Evolutionary conservation across 352 stramenopile genomes (phyloP), one percentile per base, ranked within the genome.

Genomic region (Phytopythium boreale): DNA sequence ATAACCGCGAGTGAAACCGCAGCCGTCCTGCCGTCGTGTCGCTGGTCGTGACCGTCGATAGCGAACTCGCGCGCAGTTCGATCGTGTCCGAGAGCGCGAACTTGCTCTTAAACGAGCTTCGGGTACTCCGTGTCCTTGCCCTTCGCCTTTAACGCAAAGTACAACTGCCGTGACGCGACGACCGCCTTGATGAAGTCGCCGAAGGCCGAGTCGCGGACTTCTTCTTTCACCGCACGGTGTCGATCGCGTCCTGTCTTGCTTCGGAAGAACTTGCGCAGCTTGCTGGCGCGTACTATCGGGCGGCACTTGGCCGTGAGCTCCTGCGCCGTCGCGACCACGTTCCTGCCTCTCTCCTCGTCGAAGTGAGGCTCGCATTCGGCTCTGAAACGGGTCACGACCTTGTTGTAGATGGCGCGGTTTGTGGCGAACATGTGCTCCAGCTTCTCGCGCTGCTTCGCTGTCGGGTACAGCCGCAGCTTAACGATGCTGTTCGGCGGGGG

Each of bases 31-130:
- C n/a, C n/a, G 31, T 19, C 52, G 31, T 59, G 17, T 6, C 49
- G 26, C 4, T 36, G 1, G 4, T 36, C 15, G 11, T 4, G 22
- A 56, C 10, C 8, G 26, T 15, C 14, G 26, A 12, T 1, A 56
- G 1, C 7, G n/a, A 36, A 6, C 49, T 12, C 2, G 24, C n/a
- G 7, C 22, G 49, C 22, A 56, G 8, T 19, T 62, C 58, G 12
- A 69, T 64, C 1, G 47, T 31, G 57, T 64, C 50, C 19, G 57
- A 62, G 1, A 19, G 27, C 15, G 63, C 41, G 46, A 63, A 60
- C 62, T 63, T 63, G 36, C 37, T 59, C 58, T 72, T 73, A 59
- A 69, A 69, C 5, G 20, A 66, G 17, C 2, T 57, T 39, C 4
- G 63, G 55, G 26, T 59, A 70, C 0, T 56, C 46, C 4, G 60